Evolutionary conservation across 139 green algal genomes (phyloP).

Genomic region (Closterium sp.): DNA sequence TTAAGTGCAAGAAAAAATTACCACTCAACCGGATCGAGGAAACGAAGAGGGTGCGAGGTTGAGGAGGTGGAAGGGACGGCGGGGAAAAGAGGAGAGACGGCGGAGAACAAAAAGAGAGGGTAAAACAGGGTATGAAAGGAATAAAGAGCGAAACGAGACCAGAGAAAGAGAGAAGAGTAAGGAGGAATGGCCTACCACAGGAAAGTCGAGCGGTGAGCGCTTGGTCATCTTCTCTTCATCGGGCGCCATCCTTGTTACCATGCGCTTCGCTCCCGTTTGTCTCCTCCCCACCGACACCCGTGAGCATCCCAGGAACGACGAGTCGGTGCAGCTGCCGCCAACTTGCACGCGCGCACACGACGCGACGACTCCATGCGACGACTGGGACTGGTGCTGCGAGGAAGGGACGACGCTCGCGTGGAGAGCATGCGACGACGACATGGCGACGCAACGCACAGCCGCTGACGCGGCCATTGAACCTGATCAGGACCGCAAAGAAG

Average conservation of each 20-base stretch:
- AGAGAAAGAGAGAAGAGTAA: not conserved
- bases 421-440: not conserved
- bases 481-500: not conserved
- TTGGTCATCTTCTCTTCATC: conserved; percentile 45
- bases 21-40: not conserved
- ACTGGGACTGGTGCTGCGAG: not conserved
- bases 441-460: not conserved
- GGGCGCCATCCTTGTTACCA: conserved; percentile 14
- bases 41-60: not conserved
- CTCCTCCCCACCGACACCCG: not conserved
- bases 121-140: not conserved
- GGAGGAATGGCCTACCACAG: conserved; percentile 13
- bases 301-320: not conserved
- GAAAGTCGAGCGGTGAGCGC: conserved; percentile 33
- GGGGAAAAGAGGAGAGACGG: not conserved
- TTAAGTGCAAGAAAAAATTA: not conserved
- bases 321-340: not conserved
- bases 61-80: not conserved
- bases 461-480: not conserved
- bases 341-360: not conserved
- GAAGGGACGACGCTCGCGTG: not conserved
- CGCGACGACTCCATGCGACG: not conserved
- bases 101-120: too few relatives aligned
- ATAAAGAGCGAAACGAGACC: not conserved
- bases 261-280: not conserved